phyloP scores from a whole-genome alignment of 345 rosid species.

The Lepidium africanum region DNA sequence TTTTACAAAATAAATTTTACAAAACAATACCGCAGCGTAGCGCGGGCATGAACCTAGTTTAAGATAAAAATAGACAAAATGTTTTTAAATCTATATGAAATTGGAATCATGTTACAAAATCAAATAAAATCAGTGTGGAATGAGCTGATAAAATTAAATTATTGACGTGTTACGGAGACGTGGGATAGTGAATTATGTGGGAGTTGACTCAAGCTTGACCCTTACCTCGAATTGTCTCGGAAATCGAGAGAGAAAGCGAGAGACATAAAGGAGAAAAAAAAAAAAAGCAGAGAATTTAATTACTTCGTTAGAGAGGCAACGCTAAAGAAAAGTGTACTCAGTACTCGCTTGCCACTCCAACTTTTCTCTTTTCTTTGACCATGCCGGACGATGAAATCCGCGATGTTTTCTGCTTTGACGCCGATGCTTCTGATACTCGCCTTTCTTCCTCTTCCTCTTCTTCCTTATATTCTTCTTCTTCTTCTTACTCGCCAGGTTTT shows the following conservation, averaged over 20 bases:
- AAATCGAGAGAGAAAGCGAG: not conserved
- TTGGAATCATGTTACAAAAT: too few species aligned
- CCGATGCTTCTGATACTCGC: slow-evolving; percentile 6
- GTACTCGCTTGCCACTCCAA: slow-evolving; percentile 20
- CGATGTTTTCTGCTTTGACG: not conserved
- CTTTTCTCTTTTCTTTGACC: slow-evolving; percentile 6
- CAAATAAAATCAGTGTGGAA: too few species aligned
- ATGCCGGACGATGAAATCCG: slow-evolving; percentile 24
- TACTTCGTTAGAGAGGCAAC: slow-evolving; percentile 17
- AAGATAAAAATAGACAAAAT: too few species aligned
- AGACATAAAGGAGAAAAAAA: not conserved
- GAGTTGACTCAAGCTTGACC: slow-evolving; percentile 22
- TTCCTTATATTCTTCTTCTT: not conserved
- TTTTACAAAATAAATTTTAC: too few species aligned
- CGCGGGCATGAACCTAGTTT: too few species aligned
- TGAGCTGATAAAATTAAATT: too few species aligned
- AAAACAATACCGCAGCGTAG: too few species aligned
- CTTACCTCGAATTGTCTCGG: not conserved
- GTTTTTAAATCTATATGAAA: too few species aligned
- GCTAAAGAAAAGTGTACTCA: not conserved
- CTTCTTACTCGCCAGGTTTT: not conserved
- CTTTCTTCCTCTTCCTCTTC: slow-evolving; percentile 4
- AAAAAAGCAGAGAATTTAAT: not conserved
- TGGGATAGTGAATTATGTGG: not conserved
- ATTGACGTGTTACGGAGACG: not conserved